A percentile compares a stretch with the other conserved stretches of the same genome.
Conservation (phyloP, 148 eudicot species). For the Arctostaphylos glauca region DNA sequence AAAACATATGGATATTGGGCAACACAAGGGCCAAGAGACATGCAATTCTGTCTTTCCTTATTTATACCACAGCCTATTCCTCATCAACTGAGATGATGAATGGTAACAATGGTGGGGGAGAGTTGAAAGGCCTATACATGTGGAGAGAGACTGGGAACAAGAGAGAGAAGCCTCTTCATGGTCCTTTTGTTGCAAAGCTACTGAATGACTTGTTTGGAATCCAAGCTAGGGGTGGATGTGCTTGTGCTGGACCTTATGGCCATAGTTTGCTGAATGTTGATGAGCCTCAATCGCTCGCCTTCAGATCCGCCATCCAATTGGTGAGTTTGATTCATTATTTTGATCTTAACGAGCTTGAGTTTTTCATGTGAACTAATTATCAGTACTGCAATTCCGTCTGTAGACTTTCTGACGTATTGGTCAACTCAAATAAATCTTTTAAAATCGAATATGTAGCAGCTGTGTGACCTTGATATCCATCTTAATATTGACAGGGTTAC, state of each 20-base stretch:
- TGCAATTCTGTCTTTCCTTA: constrained; percentile 42
- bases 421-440: no score
- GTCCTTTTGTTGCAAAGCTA: constrained; percentile 41
- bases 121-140: constrained; percentile 5
- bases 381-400: no score
- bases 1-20: constrained; percentile 31
- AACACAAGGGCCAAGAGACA: constrained; percentile 30
- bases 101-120: neutral
- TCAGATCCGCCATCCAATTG: constrained; percentile 33
- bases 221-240: constrained; percentile 61
- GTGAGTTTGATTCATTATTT: neutral
- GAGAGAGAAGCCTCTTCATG: constrained; percentile 40
- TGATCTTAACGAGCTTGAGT: no score
- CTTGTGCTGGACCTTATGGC: constrained; percentile 60
- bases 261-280: constrained; percentile 41
- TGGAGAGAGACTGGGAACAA: constrained; percentile 15
- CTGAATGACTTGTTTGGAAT: constrained; percentile 55
- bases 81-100: neutral
- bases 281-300: constrained; percentile 27
- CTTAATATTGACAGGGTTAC: constrained; percentile 27
- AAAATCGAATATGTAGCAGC: no score
- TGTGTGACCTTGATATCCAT: neutral
- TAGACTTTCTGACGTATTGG: no score
- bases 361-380: no score
- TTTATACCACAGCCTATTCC: constrained; percentile 24